Conservation (phyloP, 1,284 basidiomycete species). For the Puccinia sorghi region DNA sequence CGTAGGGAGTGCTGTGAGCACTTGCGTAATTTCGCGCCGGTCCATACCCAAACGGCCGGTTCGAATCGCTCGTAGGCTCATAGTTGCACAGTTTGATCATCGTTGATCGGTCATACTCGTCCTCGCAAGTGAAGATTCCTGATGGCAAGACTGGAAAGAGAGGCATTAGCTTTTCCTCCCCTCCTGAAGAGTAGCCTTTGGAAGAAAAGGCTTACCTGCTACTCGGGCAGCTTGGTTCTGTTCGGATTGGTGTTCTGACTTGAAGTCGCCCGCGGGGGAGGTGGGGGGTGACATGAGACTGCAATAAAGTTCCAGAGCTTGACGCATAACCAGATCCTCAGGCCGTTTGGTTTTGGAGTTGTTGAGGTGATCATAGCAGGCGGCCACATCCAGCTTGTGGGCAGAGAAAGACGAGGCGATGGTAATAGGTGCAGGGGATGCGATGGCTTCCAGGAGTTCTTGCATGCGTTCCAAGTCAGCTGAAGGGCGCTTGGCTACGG, state of each 20-base stretch:
- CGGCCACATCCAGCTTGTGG: slow-evolving; percentile 25
- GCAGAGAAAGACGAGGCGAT: neutral
- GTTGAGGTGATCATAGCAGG: slow-evolving; percentile 23
- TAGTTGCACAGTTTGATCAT: neutral
- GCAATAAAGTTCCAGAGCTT: slow-evolving; percentile 47
- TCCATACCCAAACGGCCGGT: neutral
- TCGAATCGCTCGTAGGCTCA: neutral
- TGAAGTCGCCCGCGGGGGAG: neutral
- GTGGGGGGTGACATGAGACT: slow-evolving; percentile 29
- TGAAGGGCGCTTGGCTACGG: neutral
- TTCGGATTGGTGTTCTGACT: neutral
- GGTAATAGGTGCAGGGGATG: neutral
- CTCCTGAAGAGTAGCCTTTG: too few species aligned
- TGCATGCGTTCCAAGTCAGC: slow-evolving; percentile 3
- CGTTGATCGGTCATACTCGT: neutral
- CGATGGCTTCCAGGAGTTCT: neutral
- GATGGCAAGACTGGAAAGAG: neutral
- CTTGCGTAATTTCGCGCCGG: neutral
- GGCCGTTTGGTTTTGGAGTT: neutral
- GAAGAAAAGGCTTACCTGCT: neutral
- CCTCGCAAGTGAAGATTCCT: neutral
- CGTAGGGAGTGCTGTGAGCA: neutral
- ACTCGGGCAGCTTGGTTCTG: neutral
- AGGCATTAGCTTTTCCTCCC: neutral
- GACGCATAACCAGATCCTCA: slow-evolving; percentile 41